These are phyloP conservation scores for Botrytis fabae DNA, from an alignment of 2,329 filamentous ascomycete species.

Conservation along the genomic window DNA sequence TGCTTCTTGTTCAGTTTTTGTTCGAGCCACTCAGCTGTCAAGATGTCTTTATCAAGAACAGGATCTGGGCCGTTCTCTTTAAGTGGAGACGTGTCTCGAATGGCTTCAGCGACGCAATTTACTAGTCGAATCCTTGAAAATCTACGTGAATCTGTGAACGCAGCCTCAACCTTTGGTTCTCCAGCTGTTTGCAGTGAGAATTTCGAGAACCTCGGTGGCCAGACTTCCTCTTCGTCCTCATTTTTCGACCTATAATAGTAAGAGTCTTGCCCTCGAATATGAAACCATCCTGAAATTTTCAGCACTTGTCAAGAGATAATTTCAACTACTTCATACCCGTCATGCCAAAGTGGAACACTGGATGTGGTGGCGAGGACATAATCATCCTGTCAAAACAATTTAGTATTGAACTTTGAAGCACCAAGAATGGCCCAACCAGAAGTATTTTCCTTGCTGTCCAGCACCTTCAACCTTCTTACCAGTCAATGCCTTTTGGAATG, in stretches of 20 bases:
- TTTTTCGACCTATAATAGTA: conserved; percentile 73
- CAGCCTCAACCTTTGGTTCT: conserved; percentile 57
- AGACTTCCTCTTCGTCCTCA: conserved; percentile 51
- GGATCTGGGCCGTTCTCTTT: conserved; percentile 94
- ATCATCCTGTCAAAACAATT: conserved; percentile 54
- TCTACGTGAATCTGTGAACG: conserved; percentile 81
- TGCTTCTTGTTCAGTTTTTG: conserved; percentile 71
- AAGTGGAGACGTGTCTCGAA: conserved; percentile 74
- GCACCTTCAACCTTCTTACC: conserved; percentile 71
- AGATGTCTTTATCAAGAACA: conserved; percentile 72
- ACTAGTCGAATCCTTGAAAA: conserved; percentile 80
- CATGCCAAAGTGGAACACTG: conserved; percentile 86
- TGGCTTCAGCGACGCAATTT: conserved; percentile 73
- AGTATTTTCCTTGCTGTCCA: conserved; percentile 94
- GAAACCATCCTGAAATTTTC: conserved; percentile 66
- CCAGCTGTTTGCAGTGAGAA: conserved; percentile 70
- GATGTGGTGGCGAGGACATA: conserved; percentile 75
- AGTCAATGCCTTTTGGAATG: conserved; percentile 70
- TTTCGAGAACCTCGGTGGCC: conserved; percentile 91
- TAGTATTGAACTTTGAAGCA: background rate
- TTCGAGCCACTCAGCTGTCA: conserved; percentile 76
- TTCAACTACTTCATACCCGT: conserved; percentile 47
- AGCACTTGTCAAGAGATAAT: conserved; percentile 20
- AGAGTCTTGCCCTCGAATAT: conserved; percentile 76
- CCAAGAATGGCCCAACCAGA: conserved; percentile 59